These are phyloP conservation scores for Fraxinus quadrangulata DNA, from an alignment of 257 asterid species.

Conservation along the genomic window DNA sequence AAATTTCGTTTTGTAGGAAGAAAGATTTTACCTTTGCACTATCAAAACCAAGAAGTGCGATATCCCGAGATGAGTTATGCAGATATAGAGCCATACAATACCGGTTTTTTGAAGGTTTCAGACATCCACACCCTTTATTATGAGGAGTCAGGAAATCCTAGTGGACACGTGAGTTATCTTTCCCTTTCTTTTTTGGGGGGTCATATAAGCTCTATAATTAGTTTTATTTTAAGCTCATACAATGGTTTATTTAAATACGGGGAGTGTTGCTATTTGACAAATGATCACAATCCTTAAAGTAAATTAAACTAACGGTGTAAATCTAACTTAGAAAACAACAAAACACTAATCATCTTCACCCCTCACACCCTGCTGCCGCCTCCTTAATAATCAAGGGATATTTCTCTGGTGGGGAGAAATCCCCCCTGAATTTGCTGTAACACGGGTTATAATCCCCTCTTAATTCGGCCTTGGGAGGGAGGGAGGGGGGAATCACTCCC, in stretches of 20 bases:
- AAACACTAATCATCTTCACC: too few species aligned
- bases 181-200: not conserved
- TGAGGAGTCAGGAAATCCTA: slow-evolving; percentile 96
- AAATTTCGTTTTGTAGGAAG: slow-evolving; percentile 45
- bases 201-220: not conserved
- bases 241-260: not conserved
- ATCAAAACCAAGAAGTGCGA: slow-evolving; percentile 31
- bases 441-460: too few species aligned
- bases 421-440: too few species aligned
- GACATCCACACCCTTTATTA: slow-evolving; percentile 80
- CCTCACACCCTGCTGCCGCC: too few species aligned
- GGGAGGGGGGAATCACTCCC: too few species aligned
- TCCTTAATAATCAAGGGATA: too few species aligned
- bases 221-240: not conserved
- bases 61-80: slow-evolving; percentile 45
- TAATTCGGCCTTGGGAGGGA: too few species aligned
- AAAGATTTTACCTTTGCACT: slow-evolving; percentile 27
- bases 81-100: slow-evolving; percentile 72
- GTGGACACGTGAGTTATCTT: slow-evolving; percentile 73
- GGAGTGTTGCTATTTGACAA: too few species aligned
- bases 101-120: slow-evolving; percentile 86
- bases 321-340: too few species aligned
- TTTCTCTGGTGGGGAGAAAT: too few species aligned
- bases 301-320: too few species aligned
- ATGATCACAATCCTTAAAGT: too few species aligned